These are phyloP conservation scores for Clitoria ternatea DNA, from an alignment of 306 rosid genomes.

Conservation along the genomic window DNA sequence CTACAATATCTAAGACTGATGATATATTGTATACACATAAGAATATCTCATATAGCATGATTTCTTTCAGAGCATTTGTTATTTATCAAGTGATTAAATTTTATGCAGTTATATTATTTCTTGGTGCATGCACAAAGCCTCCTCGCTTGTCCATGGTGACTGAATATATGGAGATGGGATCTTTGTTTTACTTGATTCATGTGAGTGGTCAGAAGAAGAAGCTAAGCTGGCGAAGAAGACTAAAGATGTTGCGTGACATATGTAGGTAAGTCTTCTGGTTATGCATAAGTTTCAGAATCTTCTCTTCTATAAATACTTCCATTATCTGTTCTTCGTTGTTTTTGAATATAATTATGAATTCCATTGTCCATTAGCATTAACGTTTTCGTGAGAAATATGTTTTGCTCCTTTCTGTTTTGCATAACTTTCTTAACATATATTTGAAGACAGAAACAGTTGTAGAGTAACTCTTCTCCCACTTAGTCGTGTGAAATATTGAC, in stretches of 20 bases:
- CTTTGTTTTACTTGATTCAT: slow-evolving; percentile 88
- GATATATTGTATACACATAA: slow-evolving; percentile 5
- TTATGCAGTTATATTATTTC: slow-evolving; percentile 87
- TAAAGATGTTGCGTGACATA: slow-evolving; percentile 84
- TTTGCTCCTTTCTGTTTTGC: background rate
- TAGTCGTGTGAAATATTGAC: background rate
- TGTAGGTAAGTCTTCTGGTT: slow-evolving; percentile 61
- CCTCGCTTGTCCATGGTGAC: slow-evolving; percentile 95
- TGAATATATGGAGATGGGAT: slow-evolving; percentile 97
- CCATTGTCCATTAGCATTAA: background rate
- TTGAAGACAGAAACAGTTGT: background rate
- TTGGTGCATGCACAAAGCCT: slow-evolving; percentile 97
- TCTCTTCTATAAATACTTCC: background rate
- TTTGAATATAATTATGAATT: background rate
- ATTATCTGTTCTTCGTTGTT: background rate
- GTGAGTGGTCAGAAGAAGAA: slow-evolving; percentile 86
- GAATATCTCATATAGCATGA: background rate
- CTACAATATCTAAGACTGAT: background rate
- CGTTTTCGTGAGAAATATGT: slow-evolving; percentile 11
- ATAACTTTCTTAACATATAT: background rate
- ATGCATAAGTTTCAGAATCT: background rate
- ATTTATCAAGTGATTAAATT: slow-evolving; percentile 23
- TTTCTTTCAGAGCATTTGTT: slow-evolving; percentile 13
- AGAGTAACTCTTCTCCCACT: background rate
- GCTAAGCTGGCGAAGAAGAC: slow-evolving; percentile 83